phyloP scores from a whole-genome alignment of 108 stramenopile genomes.

The Chaetoceros tenuissimus region DNA sequence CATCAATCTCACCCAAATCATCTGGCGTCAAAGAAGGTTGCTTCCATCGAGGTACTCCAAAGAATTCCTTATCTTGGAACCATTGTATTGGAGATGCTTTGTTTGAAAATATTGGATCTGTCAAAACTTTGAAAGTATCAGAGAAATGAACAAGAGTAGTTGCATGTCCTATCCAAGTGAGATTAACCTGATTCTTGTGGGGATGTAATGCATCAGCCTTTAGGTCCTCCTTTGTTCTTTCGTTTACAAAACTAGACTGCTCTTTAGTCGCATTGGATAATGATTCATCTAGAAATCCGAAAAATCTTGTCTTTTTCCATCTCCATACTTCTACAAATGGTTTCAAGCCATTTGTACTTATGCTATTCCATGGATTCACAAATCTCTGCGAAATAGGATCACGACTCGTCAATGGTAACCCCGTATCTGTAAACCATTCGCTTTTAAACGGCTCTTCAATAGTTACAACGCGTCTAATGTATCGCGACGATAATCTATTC shows the following conservation, averaged over 20 bases:
- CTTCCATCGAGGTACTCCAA: constrained; percentile 42
- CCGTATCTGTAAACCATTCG: constrained; percentile 65
- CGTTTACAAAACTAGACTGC: not conserved
- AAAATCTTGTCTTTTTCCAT: constrained; percentile 25
- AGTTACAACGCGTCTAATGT: not conserved
- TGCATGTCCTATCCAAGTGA: constrained; percentile 82
- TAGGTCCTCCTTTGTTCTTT: not conserved
- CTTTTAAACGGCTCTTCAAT: not conserved
- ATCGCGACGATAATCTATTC: not conserved
- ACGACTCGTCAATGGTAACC: constrained; percentile 60
- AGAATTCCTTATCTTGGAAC: constrained; percentile 2
- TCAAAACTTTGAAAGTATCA: constrained; percentile 52
- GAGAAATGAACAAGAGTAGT: constrained; percentile 51
- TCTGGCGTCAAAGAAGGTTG: constrained; percentile 44
- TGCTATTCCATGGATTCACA: constrained; percentile 78
- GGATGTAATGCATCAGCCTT: constrained; percentile 2
- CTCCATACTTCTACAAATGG: constrained; percentile 35
- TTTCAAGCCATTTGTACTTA: constrained; percentile 62
- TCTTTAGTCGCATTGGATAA: not conserved
- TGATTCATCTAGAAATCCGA: not conserved
- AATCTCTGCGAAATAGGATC: constrained; percentile 59
- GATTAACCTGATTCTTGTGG: constrained; percentile 14
- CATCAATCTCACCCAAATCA: constrained; percentile 53
- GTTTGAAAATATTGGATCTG: constrained; percentile 68
- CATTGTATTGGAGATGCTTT: constrained; percentile 44